These are phyloP conservation scores for Cordyceps fumosorosea DNA, from an alignment of 2,329 filamentous ascomycete species.

Conservation along the genomic window DNA sequence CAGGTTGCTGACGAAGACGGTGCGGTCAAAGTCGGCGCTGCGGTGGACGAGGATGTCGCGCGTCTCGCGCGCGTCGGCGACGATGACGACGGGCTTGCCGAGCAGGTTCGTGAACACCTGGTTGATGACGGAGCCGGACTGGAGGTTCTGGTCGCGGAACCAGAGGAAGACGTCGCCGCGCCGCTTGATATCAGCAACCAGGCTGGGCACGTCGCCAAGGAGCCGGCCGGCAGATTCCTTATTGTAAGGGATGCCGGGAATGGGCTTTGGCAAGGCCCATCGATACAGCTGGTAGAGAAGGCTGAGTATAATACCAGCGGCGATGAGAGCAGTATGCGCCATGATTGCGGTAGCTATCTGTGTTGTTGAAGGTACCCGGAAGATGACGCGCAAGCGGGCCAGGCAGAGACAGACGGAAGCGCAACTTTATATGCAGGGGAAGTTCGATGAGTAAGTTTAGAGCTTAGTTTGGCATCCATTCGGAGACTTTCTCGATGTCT, in stretches of 20 bases:
- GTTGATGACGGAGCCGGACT: constrained; percentile 25
- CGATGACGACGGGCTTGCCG: constrained; percentile 34
- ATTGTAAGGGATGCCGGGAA: constrained; percentile 1
- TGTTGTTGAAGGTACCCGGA: not conserved
- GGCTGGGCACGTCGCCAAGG: not conserved
- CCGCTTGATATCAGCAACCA: not conserved
- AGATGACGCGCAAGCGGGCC: not conserved
- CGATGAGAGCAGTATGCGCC: not conserved
- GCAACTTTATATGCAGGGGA: not conserved
- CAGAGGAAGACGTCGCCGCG: not conserved
- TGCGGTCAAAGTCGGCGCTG: constrained; percentile 36
- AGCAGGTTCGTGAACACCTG: constrained; percentile 42
- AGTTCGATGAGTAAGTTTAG: not conserved
- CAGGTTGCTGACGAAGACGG: constrained; percentile 23
- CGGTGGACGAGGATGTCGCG: constrained; percentile 39
- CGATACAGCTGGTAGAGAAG: not conserved
- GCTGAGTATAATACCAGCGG: not conserved
- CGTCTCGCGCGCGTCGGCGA: constrained; percentile 33
- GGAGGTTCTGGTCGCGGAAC: not conserved
- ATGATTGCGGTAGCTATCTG: not conserved
- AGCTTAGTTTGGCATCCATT: not conserved
- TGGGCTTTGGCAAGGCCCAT: not conserved
- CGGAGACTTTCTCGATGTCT: not conserved
- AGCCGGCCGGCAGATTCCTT: not conserved
- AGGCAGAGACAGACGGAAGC: no score